Evolutionary conservation across 148 eudicot genomes (phyloP).

Genomic region (Salicornia ramosissima): DNA sequence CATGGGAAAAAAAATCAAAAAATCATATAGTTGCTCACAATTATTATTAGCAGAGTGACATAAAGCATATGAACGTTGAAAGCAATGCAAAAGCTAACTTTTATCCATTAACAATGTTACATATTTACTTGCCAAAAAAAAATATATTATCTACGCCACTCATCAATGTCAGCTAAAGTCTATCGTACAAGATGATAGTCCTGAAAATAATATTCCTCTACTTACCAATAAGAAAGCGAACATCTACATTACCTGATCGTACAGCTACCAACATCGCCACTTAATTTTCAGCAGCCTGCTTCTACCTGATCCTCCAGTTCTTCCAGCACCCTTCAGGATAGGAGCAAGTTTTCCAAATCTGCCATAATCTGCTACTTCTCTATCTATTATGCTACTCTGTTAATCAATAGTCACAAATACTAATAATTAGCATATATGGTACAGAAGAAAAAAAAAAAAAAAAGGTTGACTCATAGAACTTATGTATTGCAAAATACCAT

Average conservation of each 20-base stretch:
- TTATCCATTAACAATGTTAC: background rate
- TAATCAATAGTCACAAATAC: background rate
- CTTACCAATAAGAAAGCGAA: slow-evolving; percentile 84
- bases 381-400: background rate
- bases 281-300: no score
- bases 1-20: background rate
- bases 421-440: background rate
- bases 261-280: no score
- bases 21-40: slow-evolving; percentile 9
- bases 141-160: no score
- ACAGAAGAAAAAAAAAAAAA: no score
- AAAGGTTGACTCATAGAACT: background rate
- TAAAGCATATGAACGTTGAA: background rate
- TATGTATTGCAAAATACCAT: background rate
- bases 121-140: no score
- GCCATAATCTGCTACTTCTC: slow-evolving; percentile 42
- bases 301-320: slow-evolving; percentile 66
- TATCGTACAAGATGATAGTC: background rate
- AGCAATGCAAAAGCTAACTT: slow-evolving; percentile 1
- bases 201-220: slow-evolving; percentile 7
- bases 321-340: slow-evolving; percentile 96
- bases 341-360: slow-evolving; percentile 81
- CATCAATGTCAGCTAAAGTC: background rate
- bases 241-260: slow-evolving; percentile 71
- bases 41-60: background rate